These are phyloP conservation scores for Allodekkera sacchari DNA, from an alignment of 805 yeast genomes.

Conservation along the genomic window DNA sequence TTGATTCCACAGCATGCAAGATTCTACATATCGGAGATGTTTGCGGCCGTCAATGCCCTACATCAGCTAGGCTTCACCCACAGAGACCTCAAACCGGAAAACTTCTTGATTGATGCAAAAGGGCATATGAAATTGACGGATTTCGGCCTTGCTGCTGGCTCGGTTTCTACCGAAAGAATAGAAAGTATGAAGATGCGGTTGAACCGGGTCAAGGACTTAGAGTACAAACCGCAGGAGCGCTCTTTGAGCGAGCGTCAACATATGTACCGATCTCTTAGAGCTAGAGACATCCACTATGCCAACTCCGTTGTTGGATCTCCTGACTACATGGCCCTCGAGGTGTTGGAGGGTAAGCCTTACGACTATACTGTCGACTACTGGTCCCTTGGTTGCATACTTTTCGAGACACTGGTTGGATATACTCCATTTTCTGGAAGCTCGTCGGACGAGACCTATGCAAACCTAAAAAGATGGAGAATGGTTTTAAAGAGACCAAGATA, in stretches of 20 bases:
- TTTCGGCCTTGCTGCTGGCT: slow-evolving; percentile 95
- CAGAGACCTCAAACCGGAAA: slow-evolving; percentile 94
- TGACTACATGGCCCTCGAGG: slow-evolving; percentile 98
- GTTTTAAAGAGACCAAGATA: slow-evolving; percentile 84
- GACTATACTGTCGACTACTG: slow-evolving; percentile 97
- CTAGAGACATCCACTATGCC: slow-evolving; percentile 77
- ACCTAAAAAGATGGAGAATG: slow-evolving; percentile 87
- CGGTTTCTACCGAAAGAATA: slow-evolving; percentile 84
- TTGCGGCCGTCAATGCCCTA: slow-evolving; percentile 84
- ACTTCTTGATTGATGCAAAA: slow-evolving; percentile 77
- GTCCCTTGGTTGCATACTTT: slow-evolving; percentile 96
- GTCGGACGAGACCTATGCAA: slow-evolving; percentile 91
- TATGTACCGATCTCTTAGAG: slow-evolving; percentile 71
- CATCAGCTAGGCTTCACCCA: slow-evolving; percentile 96
- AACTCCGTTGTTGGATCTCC: slow-evolving; percentile 97
- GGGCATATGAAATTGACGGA: slow-evolving; percentile 94
- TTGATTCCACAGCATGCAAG: slow-evolving; percentile 92
- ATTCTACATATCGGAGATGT: slow-evolving; percentile 94
- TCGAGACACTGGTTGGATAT: slow-evolving; percentile 92
- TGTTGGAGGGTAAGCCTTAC: slow-evolving; percentile 85
- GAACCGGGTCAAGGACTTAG: slow-evolving; percentile 62
- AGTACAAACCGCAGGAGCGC: slow-evolving; percentile 58
- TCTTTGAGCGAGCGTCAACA: slow-evolving; percentile 82
- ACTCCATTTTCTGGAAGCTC: slow-evolving; percentile 95
- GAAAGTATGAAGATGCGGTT: slow-evolving; percentile 79